Evolutionary conservation across 352 stramenopile genomes (phyloP), one percentile per base, ranked within the genome.

Genomic region (Phytophthora kernoviae): DNA sequence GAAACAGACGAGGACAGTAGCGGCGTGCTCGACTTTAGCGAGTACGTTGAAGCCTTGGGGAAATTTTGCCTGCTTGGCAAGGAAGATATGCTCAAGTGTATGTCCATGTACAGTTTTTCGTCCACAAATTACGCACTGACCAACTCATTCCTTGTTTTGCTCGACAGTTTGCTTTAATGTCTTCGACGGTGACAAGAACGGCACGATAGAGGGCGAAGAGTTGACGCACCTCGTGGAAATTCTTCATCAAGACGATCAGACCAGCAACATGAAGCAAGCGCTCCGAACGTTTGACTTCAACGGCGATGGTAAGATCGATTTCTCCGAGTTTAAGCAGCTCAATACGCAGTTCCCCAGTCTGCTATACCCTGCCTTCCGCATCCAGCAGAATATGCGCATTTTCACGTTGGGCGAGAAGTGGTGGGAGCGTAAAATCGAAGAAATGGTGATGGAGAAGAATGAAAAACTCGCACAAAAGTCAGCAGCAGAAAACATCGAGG

Each of bases 51-150:
- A 48, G 81, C 81, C 1, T 63, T 91, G 11, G 81, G 81, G n/a
- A 88, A 87, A 26, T 91, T 91, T 47, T 91, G 81, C 53, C 62
- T 89, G 22, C 62, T 91, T 12, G 87, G 73, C 55, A 88, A 88
- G 43, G 79, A 91, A 33, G 81, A 91, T 22, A 80, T 89, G 34
- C 71, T 91, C 51, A 91, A 88, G 62, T 87, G 81, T 88, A 67
- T 42, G 66, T 56, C 12, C 8, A 30, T 7, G 6, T 30, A 12
- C 26, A 10, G 12, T 36, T 47, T 18, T 27, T 5, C 4, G 6
- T 27, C 22, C 32, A 0, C 8, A 15, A 22, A 21, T 2, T 34
- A 36, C 5, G 9, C 32, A 14, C 11, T 10, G 10, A 37, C 30
- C 20, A 42, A 22, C 21, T 67, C 5, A 40, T 22, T 11, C 21